Evolutionary conservation across 2,329 filamentous ascomycete genomes (phyloP), one percentile per base, ranked within the genome.

Genomic region (Beauveria asiatica): DNA sequence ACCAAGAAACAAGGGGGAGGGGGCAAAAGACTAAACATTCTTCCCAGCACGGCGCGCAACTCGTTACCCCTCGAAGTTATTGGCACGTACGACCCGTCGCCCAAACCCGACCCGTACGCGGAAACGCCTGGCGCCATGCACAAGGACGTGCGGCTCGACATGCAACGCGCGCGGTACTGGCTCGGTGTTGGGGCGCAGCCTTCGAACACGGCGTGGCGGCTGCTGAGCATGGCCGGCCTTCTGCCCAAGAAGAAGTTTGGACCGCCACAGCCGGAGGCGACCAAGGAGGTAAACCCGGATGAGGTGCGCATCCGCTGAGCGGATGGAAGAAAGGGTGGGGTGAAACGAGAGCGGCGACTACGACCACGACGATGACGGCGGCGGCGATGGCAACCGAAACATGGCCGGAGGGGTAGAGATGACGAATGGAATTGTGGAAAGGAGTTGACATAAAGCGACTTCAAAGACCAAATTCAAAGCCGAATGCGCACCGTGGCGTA

Each of bases 151-250:
- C 87, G 90, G 69, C 81, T 99, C 16, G 94, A 99, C 74, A 78
- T 83, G 8, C 78, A 84, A 65, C 81, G 94, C 62, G 89, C 93
- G 61, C 87, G 88, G 74, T 99, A 99, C 78, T 99, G 94, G 94
- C 81, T 99, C 41, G 94, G 94, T 72, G 93, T 97, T 3, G 94
- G 94, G 1, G 94, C 94, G 60, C 94, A 99, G 76, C 94, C 94
- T 10, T 92, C 89, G 64, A 90, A 97, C 66, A 86, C 90, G 3
- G 90, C 89, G 41, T 96, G 92, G 92, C 82, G 90, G 71, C 74
- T 97, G 68, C 77, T 99, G 67, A 83, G 83, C 60, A 88, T 96
- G 90, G 90, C 92, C 61, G 66, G 75, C 27, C 71, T 76, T 44
- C 57, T 76, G 61, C 74, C 74, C 16, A 71, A 72, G 68, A 74